These are phyloP conservation scores for Mallotus nudiflorus DNA, from an alignment of 345 rosid species.

Conservation along the genomic window DNA sequence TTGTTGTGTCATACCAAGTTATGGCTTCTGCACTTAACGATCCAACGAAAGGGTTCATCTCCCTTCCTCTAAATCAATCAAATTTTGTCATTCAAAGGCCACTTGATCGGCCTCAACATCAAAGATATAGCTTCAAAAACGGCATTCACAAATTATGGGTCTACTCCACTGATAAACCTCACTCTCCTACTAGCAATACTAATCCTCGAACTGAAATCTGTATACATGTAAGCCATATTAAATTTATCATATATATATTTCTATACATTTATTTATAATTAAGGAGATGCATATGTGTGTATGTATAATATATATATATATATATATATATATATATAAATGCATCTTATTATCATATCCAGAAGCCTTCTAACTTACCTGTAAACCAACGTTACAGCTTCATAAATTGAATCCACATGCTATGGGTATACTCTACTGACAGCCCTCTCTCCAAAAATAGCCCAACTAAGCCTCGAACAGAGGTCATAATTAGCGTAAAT, in stretches of 20 bases:
- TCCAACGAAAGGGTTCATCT: conserved; percentile 19
- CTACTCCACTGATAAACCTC: conserved; percentile 26
- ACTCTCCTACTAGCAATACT: conserved; percentile 20
- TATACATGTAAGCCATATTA: conserved; percentile 14
- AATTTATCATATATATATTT: too few species aligned
- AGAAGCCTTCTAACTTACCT: conserved; percentile 9
- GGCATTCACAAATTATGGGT: conserved; percentile 32
- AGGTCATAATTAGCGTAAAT: conserved; percentile 2
- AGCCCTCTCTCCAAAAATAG: conserved; percentile 5
- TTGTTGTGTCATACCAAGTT: neutral
- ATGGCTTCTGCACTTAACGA: neutral
- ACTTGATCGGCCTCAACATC: conserved; percentile 8
- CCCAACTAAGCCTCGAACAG: conserved; percentile 16
- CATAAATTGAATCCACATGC: neutral
- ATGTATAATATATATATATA: too few species aligned
- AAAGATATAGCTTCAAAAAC: conserved; percentile 19
- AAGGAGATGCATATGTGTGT: neutral
- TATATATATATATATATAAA: neutral
- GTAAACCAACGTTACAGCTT: conserved; percentile 7
- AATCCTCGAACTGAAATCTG: conserved; percentile 31
- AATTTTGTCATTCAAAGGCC: conserved; percentile 21
- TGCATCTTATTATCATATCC: neutral
- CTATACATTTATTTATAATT: neutral
- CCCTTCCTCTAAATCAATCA: conserved; percentile 11
- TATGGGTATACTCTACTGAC: conserved; percentile 17